phyloP scores from a whole-genome alignment of 2,329 filamentous ascomycete genomes.

The Metarhizium sp. region DNA sequence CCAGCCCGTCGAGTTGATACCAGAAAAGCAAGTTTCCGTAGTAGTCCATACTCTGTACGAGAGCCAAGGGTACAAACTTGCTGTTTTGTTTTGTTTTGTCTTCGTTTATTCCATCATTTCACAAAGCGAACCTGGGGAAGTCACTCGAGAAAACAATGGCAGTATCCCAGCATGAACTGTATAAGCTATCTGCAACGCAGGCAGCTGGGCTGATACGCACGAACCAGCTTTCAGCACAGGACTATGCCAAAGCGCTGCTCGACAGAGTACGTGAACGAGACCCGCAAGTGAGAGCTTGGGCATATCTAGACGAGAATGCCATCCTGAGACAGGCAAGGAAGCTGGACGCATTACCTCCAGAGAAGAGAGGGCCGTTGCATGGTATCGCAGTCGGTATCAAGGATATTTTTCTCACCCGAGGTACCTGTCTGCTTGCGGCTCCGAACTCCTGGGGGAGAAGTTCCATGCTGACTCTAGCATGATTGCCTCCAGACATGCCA shows the following conservation, averaged over 20 bases:
- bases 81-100: not conserved
- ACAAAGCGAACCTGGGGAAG: not conserved
- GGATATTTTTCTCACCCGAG: constrained; percentile 49
- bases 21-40: not conserved
- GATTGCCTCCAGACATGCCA: constrained; percentile 37
- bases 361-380: constrained; percentile 44
- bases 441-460: not conserved
- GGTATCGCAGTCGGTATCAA: constrained; percentile 51
- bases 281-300: constrained; percentile 39
- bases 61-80: not conserved
- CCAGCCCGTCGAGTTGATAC: not conserved
- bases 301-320: constrained; percentile 32
- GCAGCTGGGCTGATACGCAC: constrained; percentile 7
- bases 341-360: constrained; percentile 38
- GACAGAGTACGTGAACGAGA: constrained; percentile 34
- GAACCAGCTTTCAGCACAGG: constrained; percentile 32
- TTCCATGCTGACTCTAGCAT: not conserved
- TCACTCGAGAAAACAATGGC: not conserved
- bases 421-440: constrained; percentile 16
- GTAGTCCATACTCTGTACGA: not conserved
- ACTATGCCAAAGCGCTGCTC: constrained; percentile 38
- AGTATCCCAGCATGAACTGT: constrained; percentile 1
- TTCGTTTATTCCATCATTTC: not conserved
- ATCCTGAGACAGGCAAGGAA: constrained; percentile 39
- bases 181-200: constrained; percentile 4